Conservation (phyloP, 129 eudicot genomes). For the Artemisia annua region DNA sequence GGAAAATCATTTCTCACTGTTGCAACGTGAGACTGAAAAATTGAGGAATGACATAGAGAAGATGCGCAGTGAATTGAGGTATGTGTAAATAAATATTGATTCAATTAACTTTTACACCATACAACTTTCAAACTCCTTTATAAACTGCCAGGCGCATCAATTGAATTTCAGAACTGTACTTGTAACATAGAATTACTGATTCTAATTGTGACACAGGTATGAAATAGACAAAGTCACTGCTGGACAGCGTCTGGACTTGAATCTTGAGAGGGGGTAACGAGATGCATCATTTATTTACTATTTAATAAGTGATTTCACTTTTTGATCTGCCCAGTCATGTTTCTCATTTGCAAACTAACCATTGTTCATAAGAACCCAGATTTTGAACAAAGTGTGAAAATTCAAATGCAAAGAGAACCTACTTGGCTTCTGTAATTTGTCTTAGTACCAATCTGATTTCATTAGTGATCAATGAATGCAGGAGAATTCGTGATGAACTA, state of each 20-base stretch:
- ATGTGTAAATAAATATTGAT: conserved; percentile 21
- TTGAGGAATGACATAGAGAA: conserved; percentile 85
- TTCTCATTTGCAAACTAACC: conserved; percentile 5
- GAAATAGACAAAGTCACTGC: conserved; percentile 85
- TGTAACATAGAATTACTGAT: no score
- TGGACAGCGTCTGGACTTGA: conserved; percentile 94
- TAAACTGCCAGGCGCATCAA: neutral
- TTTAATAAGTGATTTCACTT: neutral
- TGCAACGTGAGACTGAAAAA: conserved; percentile 90
- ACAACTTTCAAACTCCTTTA: neutral
- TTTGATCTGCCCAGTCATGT: neutral
- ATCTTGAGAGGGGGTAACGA: conserved; percentile 89
- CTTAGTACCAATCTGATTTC: neutral
- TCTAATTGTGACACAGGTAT: no score
- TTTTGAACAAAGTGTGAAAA: conserved; percentile 1
- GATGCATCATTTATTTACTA: neutral
- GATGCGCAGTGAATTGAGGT: conserved; percentile 97
- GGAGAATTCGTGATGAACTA: conserved; percentile 93
- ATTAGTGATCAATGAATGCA: conserved; percentile 33
- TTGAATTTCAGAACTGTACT: neutral
- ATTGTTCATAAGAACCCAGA: neutral
- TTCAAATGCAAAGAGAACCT: conserved; percentile 2
- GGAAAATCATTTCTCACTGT: conserved; percentile 84
- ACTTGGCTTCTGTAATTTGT: neutral
- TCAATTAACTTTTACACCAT: conserved; percentile 11